Percentiles rank a stretch among this genome's conserved stretches.
These are phyloP conservation scores for Ophiocordyceps camponoti-leonardi DNA, from an alignment of 2,329 filamentous ascomycete genomes.

Conservation along the genomic window DNA sequence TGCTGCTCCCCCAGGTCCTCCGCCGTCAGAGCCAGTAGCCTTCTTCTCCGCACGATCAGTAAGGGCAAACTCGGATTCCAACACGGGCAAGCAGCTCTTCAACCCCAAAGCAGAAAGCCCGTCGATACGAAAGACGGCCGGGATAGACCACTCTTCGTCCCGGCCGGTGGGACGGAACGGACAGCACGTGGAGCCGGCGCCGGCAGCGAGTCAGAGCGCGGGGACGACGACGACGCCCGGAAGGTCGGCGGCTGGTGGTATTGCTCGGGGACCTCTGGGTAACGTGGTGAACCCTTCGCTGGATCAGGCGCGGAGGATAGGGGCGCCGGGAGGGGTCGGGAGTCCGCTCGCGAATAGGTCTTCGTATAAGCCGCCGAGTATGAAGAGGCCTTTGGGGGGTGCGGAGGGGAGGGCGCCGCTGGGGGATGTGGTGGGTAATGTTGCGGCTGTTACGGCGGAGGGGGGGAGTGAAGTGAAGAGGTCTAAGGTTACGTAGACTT, in stretches of 20 bases:
- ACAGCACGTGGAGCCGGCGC: constrained; percentile 29
- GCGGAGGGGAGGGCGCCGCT: constrained; percentile 24
- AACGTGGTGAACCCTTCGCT: constrained; percentile 35
- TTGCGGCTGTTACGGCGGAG: constrained; percentile 2
- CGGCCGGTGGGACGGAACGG: constrained; percentile 48
- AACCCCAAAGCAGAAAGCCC: constrained; percentile 64
- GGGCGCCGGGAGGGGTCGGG: constrained; percentile 33
- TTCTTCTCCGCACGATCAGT: constrained; percentile 59
- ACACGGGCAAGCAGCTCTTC: constrained; percentile 33
- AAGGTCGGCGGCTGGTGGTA: constrained; percentile 12
- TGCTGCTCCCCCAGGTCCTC: constrained; percentile 4
- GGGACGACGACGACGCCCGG: constrained; percentile 7
- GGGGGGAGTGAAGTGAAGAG: constrained; percentile 30
- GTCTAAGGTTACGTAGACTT: constrained; percentile 20
- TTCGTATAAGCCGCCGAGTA: constrained; percentile 41
- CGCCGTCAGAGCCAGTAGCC: constrained; percentile 26
- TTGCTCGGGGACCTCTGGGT: constrained; percentile 10
- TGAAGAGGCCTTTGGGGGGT: constrained; percentile 28
- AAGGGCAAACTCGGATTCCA: constrained; percentile 6
- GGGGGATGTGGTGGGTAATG: constrained; percentile 32
- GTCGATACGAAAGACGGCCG: constrained; percentile 76
- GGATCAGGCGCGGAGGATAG: constrained; percentile 38
- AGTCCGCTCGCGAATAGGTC: constrained; percentile 41
- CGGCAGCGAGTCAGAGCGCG: constrained; percentile 9
- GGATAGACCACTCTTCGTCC: constrained; percentile 65